Base-by-base conservation (phyloP, 768 basidiomycete species). In the Lactarius hengduanensis region DNA sequence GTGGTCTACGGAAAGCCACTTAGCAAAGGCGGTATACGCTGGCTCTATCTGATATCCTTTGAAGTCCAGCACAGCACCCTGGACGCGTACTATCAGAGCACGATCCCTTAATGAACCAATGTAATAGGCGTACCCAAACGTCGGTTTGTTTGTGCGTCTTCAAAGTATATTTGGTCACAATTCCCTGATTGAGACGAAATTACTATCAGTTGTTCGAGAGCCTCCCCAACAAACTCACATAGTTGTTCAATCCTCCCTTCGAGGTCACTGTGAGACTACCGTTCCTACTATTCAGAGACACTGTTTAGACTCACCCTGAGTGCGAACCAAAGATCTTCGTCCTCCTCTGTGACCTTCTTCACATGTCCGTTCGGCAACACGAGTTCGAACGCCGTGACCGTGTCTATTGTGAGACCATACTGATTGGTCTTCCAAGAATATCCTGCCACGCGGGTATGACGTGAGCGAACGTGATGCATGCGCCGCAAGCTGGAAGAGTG, bases 361-460 rank as follows among this genome's bases (percentile, higher is more conserved):
- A 70, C 61, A 15, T 45, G 65, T 16, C 71, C 71, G 47, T 67
- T 64, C 16, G 71, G 69, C 9, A 68, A 26, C 20, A 71, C 71
- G 30, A 71, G 59, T 53, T 71, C 71, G 41, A 66, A 70, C 16
- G 58, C 64, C 55, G 66, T 47, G 55, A 70, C 32, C 5, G 54
- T 71, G 60, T 71, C 70, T 36, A 71, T 56, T 5, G 69, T 67
- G 7, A 71, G 56, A 7, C 68, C 71, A 38, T 57, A 65, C 43
- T 70, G 65, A 30, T 68, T 72, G 22, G 61, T 69, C 58, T 65
- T 65, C 57, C 58, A 65, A n/a, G 64, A 65, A 47, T 58, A 62
- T 11, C 65, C 59, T 57, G 30, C 13, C 16, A 41, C 7, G 47
- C 7, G 34, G 11, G 7, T 6, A 28, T 38, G 26, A 62, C 2